Conservation (phyloP, 495 filamentous ascomycete species). For the Neurospora cerealis region DNA sequence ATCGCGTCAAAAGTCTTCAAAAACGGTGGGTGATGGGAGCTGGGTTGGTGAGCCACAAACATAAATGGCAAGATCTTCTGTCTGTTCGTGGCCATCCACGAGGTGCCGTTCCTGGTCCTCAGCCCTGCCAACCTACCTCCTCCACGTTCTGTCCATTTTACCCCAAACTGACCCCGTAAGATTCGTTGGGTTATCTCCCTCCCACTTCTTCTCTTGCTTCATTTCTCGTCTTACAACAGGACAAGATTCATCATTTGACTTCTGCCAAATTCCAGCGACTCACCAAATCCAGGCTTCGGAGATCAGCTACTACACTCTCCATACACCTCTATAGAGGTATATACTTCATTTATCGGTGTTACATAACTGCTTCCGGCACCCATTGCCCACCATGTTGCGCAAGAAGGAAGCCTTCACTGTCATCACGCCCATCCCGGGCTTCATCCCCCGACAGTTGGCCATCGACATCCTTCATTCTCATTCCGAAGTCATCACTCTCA, state of each 20-base stretch:
- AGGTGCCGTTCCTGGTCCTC: neutral
- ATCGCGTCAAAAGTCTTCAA: neutral
- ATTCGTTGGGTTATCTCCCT: neutral
- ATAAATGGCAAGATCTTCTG: neutral
- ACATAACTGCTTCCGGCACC: neutral
- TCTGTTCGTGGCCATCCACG: too few relatives aligned
- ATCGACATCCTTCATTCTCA: slow-evolving; percentile 45
- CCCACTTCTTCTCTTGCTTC: neutral
- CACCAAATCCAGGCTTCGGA: neutral
- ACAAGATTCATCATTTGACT: neutral
- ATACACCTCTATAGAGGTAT: neutral
- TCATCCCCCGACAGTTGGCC: slow-evolving; percentile 37
- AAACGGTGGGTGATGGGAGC: neutral
- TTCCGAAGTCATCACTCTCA: slow-evolving; percentile 63
- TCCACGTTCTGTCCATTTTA: neutral
- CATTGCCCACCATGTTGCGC: slow-evolving; percentile 28
- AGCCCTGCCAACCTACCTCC: neutral
- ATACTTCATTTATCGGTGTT: neutral
- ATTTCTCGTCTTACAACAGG: neutral
- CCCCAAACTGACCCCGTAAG: slow-evolving; percentile 2
- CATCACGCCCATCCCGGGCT: slow-evolving; percentile 38
- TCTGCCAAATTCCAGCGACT: neutral
- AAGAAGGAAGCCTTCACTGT: slow-evolving; percentile 40
- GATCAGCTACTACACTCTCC: neutral
- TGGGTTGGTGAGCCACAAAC: neutral